Evolutionary conservation across 768 basidiomycete species (phyloP).

Genomic region (Boletus tomentosulus): DNA sequence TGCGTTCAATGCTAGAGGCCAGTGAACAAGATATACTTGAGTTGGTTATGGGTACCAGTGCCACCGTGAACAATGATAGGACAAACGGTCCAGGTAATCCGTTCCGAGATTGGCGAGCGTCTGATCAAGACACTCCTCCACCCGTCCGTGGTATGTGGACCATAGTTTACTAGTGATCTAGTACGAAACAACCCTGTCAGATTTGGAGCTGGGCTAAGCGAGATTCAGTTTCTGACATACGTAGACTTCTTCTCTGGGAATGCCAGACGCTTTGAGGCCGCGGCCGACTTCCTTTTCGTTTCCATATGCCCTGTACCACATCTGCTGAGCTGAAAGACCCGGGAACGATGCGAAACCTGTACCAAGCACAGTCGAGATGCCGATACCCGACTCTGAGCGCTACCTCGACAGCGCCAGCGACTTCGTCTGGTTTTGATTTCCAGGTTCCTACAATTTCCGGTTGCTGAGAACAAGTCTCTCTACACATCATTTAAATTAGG

Average conservation of each 20-base stretch:
- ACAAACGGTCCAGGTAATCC: conserved; percentile 78
- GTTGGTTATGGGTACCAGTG: neutral
- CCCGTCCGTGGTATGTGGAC: conserved; percentile 64
- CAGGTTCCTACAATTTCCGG: conserved; percentile 56
- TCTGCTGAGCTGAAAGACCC: conserved; percentile 15
- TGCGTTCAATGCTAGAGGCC: conserved; percentile 75
- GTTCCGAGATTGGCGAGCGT: conserved; percentile 75
- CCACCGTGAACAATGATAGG: neutral
- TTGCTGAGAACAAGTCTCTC: neutral
- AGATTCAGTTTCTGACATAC: conserved; percentile 32
- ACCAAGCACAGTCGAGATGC: conserved; percentile 71
- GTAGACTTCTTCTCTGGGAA: conserved; percentile 71
- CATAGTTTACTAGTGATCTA: conserved; percentile 73
- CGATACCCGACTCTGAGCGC: conserved; percentile 78
- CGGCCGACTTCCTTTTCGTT: conserved; percentile 84
- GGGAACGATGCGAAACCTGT: conserved; percentile 6
- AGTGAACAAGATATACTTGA: conserved; percentile 66
- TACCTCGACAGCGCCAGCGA: conserved; percentile 62
- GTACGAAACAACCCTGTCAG: neutral
- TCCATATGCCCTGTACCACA: conserved; percentile 48
- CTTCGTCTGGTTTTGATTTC: conserved; percentile 74
- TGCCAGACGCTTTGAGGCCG: conserved; percentile 72
- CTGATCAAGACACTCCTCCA: conserved; percentile 70
- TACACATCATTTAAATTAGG: neutral
- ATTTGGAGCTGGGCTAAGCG: neutral